These are phyloP conservation scores for Ogataea siamensis DNA, from an alignment of 805 yeast species.

Conservation along the genomic window DNA sequence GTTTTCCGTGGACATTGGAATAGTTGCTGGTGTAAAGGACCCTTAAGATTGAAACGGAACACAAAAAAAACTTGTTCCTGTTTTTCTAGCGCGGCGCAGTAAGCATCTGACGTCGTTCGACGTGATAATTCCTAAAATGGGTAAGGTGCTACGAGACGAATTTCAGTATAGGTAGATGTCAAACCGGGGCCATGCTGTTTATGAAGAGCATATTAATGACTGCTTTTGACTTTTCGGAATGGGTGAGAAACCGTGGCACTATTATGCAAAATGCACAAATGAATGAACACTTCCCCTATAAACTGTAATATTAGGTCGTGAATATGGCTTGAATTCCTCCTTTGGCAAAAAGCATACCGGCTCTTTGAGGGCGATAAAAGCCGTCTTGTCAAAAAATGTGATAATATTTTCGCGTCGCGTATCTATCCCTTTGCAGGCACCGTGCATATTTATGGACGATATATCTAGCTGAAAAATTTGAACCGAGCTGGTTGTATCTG, in stretches of 20 bases:
- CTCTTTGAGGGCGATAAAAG: neutral
- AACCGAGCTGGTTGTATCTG: neutral
- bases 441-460: constrained; percentile 5
- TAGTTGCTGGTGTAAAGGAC: neutral
- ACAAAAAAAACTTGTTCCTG: neutral
- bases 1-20: constrained; percentile 16
- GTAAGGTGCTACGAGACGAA: neutral
- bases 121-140: neutral
- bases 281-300: neutral
- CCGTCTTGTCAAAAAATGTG: neutral
- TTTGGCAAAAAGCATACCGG: neutral
- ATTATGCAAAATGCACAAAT: neutral
- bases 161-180: neutral
- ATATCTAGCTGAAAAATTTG: constrained; percentile 5
- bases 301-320: neutral
- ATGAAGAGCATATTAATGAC: neutral
- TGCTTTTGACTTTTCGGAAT: too few species aligned
- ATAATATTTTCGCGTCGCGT: constrained; percentile 13
- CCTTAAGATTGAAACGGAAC: neutral
- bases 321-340: neutral
- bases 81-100: neutral
- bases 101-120: neutral
- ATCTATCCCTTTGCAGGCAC: constrained; percentile 13
- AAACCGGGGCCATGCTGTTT: neutral
- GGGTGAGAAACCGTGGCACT: too few species aligned